Base-by-base conservation (phyloP, 768 basidiomycete species). In the Exsudoporus frostii region DNA sequence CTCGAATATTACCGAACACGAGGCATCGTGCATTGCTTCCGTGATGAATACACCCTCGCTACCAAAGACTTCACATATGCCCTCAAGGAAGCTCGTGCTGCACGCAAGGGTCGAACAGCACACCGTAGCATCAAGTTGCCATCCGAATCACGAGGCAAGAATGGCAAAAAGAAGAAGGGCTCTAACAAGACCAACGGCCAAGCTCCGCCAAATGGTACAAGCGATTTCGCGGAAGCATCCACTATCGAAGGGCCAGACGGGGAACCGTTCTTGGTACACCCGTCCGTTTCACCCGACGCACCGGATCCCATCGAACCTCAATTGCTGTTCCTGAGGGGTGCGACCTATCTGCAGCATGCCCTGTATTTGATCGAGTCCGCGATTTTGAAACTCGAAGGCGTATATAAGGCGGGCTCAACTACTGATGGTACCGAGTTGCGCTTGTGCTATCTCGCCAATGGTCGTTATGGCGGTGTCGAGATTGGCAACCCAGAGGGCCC, bases 241-340 rank as follows among this genome's bases (percentile, higher is more conserved):
- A 69, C 64, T 9, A 58, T 70, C 13, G 82, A 85, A 19, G 77
- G 66, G 5, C 67, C 69, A 10, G 81, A 83, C 48, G 78, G 75
- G 14, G 85, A 82, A 46, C 72, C 74, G 0, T 67, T 77, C 17
- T 66, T 77, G 36, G 66, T 85, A n/a, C 90, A 90, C 64, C 84
- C 87, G 5, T 90, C 89, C 7, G 79, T 83, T 30, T 78, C 83
- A 4, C 85, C 88, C 5, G 84, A 87, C 57, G 86, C 90, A 11
- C 92, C 92, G 0, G 89, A 92, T 52, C 90, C 93, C 34, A 83
- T 94, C 50, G 92, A 95, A 64, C 85, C 84, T 0, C 92, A 94
- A 62, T 73, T 90, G 22, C 71, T 92, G 29, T 95, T 95, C 73
- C 74, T 91, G 27, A 85, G 92, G 42, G 92, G 88, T 3, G 85